Conservation (phyloP, 352 stramenopile species). For the Globisporangium parvum region DNA sequence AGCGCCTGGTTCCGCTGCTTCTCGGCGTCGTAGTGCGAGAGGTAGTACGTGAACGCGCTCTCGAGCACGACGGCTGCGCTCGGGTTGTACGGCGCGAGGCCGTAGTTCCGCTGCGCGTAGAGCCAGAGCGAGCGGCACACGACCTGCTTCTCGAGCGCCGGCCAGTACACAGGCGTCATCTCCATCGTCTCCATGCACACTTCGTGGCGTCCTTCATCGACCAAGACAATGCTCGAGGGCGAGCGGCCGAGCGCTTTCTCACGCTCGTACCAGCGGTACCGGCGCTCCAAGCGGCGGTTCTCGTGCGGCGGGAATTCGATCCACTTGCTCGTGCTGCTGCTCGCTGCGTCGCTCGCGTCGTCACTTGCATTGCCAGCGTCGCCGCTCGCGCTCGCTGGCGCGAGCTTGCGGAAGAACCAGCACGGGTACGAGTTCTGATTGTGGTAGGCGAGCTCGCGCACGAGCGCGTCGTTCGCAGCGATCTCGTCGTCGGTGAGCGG, state of each 20-base stretch:
- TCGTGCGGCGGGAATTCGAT: slow-evolving; percentile 76
- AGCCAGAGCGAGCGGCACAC: slow-evolving; percentile 75
- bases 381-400: slow-evolving; percentile 4
- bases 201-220: slow-evolving; percentile 79
- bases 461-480: slow-evolving; percentile 30
- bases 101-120: slow-evolving; percentile 79
- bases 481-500: slow-evolving; percentile 39
- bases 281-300: slow-evolving; percentile 58
- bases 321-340: slow-evolving; percentile 34
- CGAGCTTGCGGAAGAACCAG: slow-evolving; percentile 80
- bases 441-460: slow-evolving; percentile 38
- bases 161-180: slow-evolving; percentile 82
- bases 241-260: slow-evolving; percentile 39
- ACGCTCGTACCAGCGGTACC: slow-evolving; percentile 58
- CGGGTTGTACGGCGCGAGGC: slow-evolving; percentile 66
- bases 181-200: slow-evolving; percentile 71
- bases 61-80: slow-evolving; percentile 43
- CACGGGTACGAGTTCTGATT: slow-evolving; percentile 61
- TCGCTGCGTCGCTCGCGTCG: slow-evolving; percentile 2
- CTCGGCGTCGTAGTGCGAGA: slow-evolving; percentile 62
- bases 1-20: slow-evolving; percentile 45
- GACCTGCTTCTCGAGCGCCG: slow-evolving; percentile 52
- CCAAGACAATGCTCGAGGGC: slow-evolving; percentile 54
- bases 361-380: not conserved
- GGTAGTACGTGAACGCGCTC: slow-evolving; percentile 67